Conservation (phyloP, 2,329 filamentous ascomycete species). For the Ceratocystiopsis brevicomis region DNA sequence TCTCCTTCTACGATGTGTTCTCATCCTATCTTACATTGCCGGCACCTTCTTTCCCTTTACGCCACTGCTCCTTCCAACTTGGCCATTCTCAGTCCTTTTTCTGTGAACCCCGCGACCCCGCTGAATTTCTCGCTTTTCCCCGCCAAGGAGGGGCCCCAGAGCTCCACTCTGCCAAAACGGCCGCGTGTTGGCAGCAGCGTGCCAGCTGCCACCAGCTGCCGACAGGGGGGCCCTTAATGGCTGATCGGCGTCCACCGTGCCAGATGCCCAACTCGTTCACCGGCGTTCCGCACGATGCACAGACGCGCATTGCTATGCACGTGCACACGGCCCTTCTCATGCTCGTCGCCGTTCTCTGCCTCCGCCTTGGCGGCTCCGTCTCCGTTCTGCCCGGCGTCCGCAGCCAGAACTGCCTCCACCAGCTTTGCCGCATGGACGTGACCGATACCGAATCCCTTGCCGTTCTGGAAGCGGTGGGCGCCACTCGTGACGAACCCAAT, state of each 20-base stretch:
- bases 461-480: slow-evolving; percentile 60
- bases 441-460: slow-evolving; percentile 57
- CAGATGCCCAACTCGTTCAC: slow-evolving; percentile 60
- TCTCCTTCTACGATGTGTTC: too few species aligned
- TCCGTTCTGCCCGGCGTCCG: not conserved
- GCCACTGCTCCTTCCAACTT: too few species aligned
- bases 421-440: slow-evolving; percentile 37
- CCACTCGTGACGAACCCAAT: slow-evolving; percentile 84
- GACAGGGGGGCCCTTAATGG: not conserved
- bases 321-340: slow-evolving; percentile 6
- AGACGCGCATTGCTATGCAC: slow-evolving; percentile 25
- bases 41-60: too few species aligned
- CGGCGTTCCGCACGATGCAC: slow-evolving; percentile 69
- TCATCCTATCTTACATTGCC: too few species aligned
- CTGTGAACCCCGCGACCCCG: too few species aligned
- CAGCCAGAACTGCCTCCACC: slow-evolving; percentile 18
- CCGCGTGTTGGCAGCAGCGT: not conserved
- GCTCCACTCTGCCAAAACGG: not conserved
- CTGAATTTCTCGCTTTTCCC: not conserved
- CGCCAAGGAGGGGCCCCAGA: slow-evolving; percentile 1
- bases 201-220: slow-evolving; percentile 1
- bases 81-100: too few species aligned
- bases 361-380: slow-evolving; percentile 7
- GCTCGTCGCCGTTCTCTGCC: slow-evolving; percentile 1
- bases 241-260: slow-evolving; percentile 21